Evolutionary conservation across 2,329 filamentous ascomycete genomes (phyloP).

Genomic region (Aspergillus floridensis): DNA sequence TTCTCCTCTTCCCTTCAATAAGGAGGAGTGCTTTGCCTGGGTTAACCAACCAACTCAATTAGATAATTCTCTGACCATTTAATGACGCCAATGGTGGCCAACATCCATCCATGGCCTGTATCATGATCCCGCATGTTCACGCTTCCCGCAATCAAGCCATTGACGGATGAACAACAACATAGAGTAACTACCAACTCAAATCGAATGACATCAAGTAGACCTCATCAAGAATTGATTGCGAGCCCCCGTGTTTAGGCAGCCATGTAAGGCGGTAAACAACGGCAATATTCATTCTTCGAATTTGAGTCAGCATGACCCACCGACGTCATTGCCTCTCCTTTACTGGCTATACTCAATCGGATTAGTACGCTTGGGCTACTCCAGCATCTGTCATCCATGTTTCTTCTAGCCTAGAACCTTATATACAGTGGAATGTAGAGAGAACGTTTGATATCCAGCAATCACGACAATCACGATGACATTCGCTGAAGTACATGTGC

Average conservation of each 20-base stretch:
- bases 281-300: neutral
- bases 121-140: neutral
- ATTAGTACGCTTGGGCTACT: neutral
- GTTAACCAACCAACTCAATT: neutral
- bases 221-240: neutral
- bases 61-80: neutral
- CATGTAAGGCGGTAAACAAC: neutral
- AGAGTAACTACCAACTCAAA: neutral
- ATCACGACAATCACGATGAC: neutral
- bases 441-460: neutral
- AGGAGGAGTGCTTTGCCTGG: neutral
- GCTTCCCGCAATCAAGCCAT: neutral
- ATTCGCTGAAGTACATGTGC: neutral
- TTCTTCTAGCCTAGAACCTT: neutral
- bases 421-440: neutral
- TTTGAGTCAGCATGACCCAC: neutral
- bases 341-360: neutral
- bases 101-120: neutral
- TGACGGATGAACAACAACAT: neutral
- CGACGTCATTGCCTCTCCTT: neutral
- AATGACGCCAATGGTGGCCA: neutral
- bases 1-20: too few species aligned
- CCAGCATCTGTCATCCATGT: neutral
- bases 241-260: neutral
- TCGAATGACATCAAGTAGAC: neutral